A percentile compares a stretch with the other conserved stretches of the same genome.
These are phyloP conservation scores for Tolypocladium pustulatum DNA, from an alignment of 2,329 filamentous ascomycete genomes.

Conservation along the genomic window DNA sequence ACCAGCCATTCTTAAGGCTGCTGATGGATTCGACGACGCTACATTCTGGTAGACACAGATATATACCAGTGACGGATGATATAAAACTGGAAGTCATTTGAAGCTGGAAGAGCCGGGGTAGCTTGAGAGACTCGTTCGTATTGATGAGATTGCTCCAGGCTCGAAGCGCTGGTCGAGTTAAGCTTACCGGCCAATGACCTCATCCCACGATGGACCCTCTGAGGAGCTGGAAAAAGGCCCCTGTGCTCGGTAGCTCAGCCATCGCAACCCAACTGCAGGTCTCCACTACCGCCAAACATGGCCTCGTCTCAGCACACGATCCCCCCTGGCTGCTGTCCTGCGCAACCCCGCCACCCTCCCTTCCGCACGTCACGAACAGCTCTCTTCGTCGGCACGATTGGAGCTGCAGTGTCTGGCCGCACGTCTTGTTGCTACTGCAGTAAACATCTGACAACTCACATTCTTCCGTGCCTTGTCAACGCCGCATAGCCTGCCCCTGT, in stretches of 20 bases:
- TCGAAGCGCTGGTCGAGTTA: neutral
- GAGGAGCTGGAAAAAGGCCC: no score
- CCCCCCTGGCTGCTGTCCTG: neutral
- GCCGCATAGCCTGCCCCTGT: neutral
- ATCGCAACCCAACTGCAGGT: neutral
- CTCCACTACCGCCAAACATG: neutral
- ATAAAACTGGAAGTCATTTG: neutral
- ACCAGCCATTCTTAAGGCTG: neutral
- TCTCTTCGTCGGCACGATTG: neutral
- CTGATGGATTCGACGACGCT: neutral
- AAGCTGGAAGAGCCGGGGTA: neutral
- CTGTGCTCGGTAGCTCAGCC: neutral
- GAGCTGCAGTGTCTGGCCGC: neutral
- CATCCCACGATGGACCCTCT: neutral
- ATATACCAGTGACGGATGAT: neutral
- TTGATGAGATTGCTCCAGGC: neutral
- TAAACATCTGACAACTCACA: neutral
- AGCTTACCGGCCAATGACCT: neutral
- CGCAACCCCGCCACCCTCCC: conserved; percentile 2
- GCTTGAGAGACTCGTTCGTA: neutral
- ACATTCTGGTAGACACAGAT: neutral
- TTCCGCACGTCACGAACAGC: neutral
- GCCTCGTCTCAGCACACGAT: neutral
- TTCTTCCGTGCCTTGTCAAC: neutral
- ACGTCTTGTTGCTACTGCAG: neutral